Percentiles rank a stretch among this genome's conserved stretches.
Conservation (phyloP, 352 stramenopile species). For the Globisporangium barbulae region DNA sequence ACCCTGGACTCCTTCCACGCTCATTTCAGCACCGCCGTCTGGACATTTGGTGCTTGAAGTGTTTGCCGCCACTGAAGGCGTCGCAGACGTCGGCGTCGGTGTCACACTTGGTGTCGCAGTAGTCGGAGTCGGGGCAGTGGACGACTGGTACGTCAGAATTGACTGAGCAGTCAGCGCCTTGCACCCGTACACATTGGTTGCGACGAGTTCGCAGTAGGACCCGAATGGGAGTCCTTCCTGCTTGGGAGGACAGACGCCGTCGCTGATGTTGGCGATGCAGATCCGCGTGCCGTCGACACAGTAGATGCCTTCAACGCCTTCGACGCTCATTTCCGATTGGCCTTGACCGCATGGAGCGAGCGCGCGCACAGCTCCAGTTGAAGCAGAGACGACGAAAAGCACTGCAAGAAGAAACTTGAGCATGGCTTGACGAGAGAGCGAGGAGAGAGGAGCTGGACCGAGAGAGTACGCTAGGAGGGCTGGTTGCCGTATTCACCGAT, state of each 20-base stretch:
- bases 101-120: not conserved
- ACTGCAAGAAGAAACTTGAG: conserved; percentile 11
- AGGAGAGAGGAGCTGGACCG: not conserved
- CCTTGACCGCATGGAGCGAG: conserved; percentile 6
- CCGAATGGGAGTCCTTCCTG: conserved; percentile 17
- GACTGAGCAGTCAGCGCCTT: conserved; percentile 12
- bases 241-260: conserved; percentile 11
- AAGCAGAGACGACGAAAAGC: conserved; percentile 9
- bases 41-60: conserved; percentile 6
- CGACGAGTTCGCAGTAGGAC: conserved; percentile 20
- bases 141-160: too few relatives aligned
- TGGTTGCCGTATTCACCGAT: not conserved
- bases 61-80: not conserved
- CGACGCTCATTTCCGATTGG: conserved; percentile 16
- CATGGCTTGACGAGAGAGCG: not conserved
- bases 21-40: conserved; percentile 8
- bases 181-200: conserved; percentile 19
- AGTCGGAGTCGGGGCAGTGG: conserved; percentile 1
- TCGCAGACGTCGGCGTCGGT: not conserved
- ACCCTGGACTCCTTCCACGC: conserved; percentile 19
- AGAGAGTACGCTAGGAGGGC: not conserved
- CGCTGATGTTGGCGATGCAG: conserved; percentile 14
- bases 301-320: conserved; percentile 20
- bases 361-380: not conserved
- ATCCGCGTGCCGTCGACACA: conserved; percentile 15